Percentiles rank a stretch among this genome's conserved stretches.
These are phyloP conservation scores for Tricholoma hemisulphureum DNA, from an alignment of 768 basidiomycete species.

Conservation along the genomic window DNA sequence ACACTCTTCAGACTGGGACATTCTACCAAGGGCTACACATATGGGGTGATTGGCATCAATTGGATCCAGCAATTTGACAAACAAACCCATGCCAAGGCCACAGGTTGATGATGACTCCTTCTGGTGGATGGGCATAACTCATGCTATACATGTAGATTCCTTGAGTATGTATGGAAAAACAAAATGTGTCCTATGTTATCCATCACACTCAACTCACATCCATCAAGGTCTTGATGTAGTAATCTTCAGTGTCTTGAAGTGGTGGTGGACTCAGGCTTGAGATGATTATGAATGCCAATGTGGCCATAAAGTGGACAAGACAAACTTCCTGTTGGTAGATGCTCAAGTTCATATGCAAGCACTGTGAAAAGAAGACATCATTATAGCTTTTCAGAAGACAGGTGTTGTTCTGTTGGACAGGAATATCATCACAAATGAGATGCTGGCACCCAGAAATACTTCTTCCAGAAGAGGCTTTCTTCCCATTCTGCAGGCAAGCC, in stretches of 20 bases:
- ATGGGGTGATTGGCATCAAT: no score
- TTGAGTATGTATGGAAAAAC: slow-evolving; percentile 34
- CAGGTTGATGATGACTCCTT: slow-evolving; percentile 34
- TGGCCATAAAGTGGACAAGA: slow-evolving; percentile 1
- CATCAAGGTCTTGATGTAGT: slow-evolving; percentile 46
- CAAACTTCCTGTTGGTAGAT: slow-evolving; percentile 6
- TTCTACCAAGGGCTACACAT: slow-evolving; percentile 37
- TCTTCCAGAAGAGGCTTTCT: slow-evolving; percentile 10
- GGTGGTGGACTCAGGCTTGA: slow-evolving; percentile 19
- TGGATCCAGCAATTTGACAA: slow-evolving; percentile 41
- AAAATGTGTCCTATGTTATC: slow-evolving; percentile 46
- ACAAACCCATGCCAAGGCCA: slow-evolving; percentile 36
- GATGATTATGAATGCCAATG: slow-evolving; percentile 8
- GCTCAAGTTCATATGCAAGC: slow-evolving; percentile 10
- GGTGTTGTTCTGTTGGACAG: slow-evolving; percentile 33
- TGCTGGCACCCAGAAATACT: slow-evolving; percentile 31
- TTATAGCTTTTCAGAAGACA: slow-evolving; percentile 31
- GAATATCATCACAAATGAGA: slow-evolving; percentile 20
- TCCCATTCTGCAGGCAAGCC: slow-evolving; percentile 21
- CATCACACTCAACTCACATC: slow-evolving; percentile 43
- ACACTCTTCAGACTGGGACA: slow-evolving; percentile 26
- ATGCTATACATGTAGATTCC: slow-evolving; percentile 38
- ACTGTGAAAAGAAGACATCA: slow-evolving; percentile 25
- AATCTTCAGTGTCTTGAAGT: slow-evolving; percentile 33
- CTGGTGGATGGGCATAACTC: slow-evolving; percentile 48